A percentile compares a stretch with the other conserved stretches of the same genome.
Conservation (phyloP, 1,139 yeast species). For the Candida neerlandica region DNA sequence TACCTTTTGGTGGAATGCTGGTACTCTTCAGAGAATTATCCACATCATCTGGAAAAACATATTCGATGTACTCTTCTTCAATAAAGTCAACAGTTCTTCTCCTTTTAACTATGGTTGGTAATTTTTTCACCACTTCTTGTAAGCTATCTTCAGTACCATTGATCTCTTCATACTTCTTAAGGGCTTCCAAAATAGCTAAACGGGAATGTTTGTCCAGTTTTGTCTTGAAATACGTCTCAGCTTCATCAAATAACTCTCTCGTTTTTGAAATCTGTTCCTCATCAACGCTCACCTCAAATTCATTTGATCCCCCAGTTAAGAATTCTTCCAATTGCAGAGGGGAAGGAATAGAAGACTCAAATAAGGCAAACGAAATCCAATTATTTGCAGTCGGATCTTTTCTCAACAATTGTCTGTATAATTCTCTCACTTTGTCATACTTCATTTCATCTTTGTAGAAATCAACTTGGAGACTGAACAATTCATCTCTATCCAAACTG, state of each 20-base stretch:
- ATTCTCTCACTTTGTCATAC: slow-evolving; percentile 56
- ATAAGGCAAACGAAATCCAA: slow-evolving; percentile 73
- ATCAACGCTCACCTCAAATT: slow-evolving; percentile 53
- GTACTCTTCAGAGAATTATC: too few species aligned
- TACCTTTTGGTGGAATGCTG: slow-evolving; percentile 21
- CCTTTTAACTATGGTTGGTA: slow-evolving; percentile 61
- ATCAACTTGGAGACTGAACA: slow-evolving; percentile 57
- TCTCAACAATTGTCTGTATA: slow-evolving; percentile 49
- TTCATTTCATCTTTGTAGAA: slow-evolving; percentile 61
- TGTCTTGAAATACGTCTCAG: slow-evolving; percentile 47
- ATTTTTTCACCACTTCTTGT: slow-evolving; percentile 41
- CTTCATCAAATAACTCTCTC: slow-evolving; percentile 59
- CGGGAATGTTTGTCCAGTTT: slow-evolving; percentile 46
- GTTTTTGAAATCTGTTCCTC: slow-evolving; percentile 55
- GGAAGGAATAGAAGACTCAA: slow-evolving; percentile 71
- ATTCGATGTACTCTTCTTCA: slow-evolving; percentile 61
- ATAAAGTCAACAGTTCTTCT: slow-evolving; percentile 46
- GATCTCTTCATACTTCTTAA: slow-evolving; percentile 62
- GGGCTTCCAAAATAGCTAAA: slow-evolving; percentile 59
- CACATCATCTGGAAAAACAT: slow-evolving; percentile 63
- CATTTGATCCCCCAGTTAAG: slow-evolving; percentile 44
- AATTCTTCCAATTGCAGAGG: slow-evolving; percentile 47
- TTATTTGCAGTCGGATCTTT: slow-evolving; percentile 37
- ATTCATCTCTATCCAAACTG: slow-evolving; percentile 19
- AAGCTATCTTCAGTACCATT: slow-evolving; percentile 56